Percentiles rank a stretch among this genome's conserved stretches.
Evolutionary conservation across 2,329 filamentous ascomycete species (phyloP).

Genomic region (Hymenoscyphus fraxineus): DNA sequence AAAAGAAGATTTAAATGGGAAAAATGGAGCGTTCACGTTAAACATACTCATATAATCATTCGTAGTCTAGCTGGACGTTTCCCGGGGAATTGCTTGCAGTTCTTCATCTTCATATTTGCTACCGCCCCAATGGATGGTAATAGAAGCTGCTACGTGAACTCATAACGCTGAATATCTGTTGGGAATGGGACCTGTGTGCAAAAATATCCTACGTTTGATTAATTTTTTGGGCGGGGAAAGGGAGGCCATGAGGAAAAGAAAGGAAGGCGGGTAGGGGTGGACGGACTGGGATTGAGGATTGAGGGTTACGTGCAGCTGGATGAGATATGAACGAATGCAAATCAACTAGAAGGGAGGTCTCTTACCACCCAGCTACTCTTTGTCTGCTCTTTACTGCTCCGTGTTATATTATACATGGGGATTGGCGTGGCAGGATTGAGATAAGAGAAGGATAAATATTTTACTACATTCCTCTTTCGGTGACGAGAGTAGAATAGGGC

Average conservation of each 20-base stretch:
- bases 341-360: background rate
- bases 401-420: background rate
- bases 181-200: background rate
- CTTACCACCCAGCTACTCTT: background rate
- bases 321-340: background rate
- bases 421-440: background rate
- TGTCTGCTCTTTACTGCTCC: background rate
- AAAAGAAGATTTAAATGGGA: slow-evolving; percentile 14
- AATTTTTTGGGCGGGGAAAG: background rate
- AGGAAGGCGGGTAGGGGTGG: slow-evolving; percentile 1
- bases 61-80: slow-evolving; percentile 28
- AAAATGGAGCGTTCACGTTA: slow-evolving; percentile 7
- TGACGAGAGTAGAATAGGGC: background rate
- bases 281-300: background rate
- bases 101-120: background rate
- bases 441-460: background rate
- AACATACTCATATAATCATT: slow-evolving; percentile 9
- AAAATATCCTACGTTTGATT: slow-evolving; percentile 2
- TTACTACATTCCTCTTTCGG: background rate
- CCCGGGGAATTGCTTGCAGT: background rate
- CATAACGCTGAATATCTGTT: background rate
- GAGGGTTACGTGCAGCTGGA: background rate
- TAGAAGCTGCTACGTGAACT: background rate
- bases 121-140: background rate
- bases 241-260: background rate